Evolutionary conservation across 2,329 filamentous ascomycete genomes (phyloP).

Genomic region (Pyrenochaeta sp.): DNA sequence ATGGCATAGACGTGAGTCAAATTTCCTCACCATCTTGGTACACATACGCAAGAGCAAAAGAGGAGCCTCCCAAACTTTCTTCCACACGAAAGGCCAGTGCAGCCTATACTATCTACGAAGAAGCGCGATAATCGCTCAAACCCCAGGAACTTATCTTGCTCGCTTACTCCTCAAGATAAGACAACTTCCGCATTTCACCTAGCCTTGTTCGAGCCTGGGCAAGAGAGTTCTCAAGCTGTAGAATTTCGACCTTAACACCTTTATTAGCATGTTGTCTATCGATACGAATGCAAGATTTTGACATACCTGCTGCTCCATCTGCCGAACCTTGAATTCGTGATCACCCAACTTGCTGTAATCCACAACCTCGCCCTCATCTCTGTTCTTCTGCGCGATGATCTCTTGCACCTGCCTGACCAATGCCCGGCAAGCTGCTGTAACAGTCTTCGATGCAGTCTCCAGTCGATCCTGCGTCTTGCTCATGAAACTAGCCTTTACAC

Average conservation of each 20-base stretch:
- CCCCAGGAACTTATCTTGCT: too few species aligned
- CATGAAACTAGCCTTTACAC: slow-evolving; percentile 98
- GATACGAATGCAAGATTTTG: neutral
- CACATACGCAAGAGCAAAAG: too few species aligned
- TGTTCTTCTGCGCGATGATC: slow-evolving; percentile 88
- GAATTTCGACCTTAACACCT: slow-evolving; percentile 81
- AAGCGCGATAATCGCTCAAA: neutral
- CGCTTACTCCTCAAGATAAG: slow-evolving; percentile 67
- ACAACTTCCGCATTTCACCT: slow-evolving; percentile 98
- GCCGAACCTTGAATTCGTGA: slow-evolving; percentile 97
- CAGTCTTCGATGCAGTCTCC: slow-evolving; percentile 90
- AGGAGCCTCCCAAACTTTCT: neutral
- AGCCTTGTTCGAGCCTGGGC: slow-evolving; percentile 80
- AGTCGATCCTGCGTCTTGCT: slow-evolving; percentile 93
- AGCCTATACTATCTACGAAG: slow-evolving; percentile 2
- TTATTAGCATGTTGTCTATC: slow-evolving; percentile 18
- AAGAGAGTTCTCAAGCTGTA: slow-evolving; percentile 90
- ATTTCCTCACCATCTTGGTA: too few species aligned
- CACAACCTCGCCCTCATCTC: slow-evolving; percentile 78
- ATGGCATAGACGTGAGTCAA: too few species aligned
- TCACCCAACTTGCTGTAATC: slow-evolving; percentile 89
- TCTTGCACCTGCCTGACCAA: slow-evolving; percentile 92
- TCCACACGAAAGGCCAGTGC: neutral
- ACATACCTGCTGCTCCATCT: slow-evolving; percentile 99
- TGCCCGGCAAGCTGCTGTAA: slow-evolving; percentile 85